Evolutionary conservation across 495 filamentous ascomycete species (phyloP).

Genomic region (Gamarada debralockiae): DNA sequence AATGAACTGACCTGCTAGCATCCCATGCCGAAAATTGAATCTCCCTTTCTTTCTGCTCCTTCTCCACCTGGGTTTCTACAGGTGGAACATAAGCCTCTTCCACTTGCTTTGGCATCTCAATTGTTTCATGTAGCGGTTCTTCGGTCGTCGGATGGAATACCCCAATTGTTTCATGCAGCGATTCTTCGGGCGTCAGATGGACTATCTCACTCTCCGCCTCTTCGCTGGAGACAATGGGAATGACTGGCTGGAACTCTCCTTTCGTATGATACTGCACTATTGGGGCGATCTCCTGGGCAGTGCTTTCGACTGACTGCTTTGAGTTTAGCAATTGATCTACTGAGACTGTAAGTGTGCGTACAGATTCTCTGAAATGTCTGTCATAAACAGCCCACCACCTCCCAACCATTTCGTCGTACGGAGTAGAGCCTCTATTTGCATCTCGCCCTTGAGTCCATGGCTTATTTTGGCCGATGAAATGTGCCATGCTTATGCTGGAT

Average conservation of each 20-base stretch:
- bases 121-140: slow-evolving; percentile 18
- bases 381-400: slow-evolving; percentile 94
- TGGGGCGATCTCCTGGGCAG: slow-evolving; percentile 24
- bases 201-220: slow-evolving; percentile 18
- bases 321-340: not conserved
- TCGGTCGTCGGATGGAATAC: slow-evolving; percentile 18
- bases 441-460: slow-evolving; percentile 77
- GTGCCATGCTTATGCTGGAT: slow-evolving; percentile 78
- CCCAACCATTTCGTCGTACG: slow-evolving; percentile 75
- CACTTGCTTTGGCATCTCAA: slow-evolving; percentile 7
- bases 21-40: slow-evolving; percentile 54
- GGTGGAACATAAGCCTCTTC: slow-evolving; percentile 21
- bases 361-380: slow-evolving; percentile 63
- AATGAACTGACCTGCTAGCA: slow-evolving; percentile 51
- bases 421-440: slow-evolving; percentile 46
- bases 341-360: slow-evolving; percentile 29
- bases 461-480: slow-evolving; percentile 91
- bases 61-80: slow-evolving; percentile 12
- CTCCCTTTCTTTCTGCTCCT: slow-evolving; percentile 33
- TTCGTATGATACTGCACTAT: slow-evolving; percentile 48
- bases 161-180: slow-evolving; percentile 19
- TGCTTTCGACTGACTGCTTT: slow-evolving; percentile 18
- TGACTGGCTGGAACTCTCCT: slow-evolving; percentile 45
- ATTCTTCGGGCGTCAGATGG: slow-evolving; percentile 20
- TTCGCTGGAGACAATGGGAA: slow-evolving; percentile 9